Evolutionary conservation across 2,329 filamentous ascomycete species (phyloP), one percentile per base, ranked within the genome.

Genomic region (Zymoseptoria pseudotritici): DNA sequence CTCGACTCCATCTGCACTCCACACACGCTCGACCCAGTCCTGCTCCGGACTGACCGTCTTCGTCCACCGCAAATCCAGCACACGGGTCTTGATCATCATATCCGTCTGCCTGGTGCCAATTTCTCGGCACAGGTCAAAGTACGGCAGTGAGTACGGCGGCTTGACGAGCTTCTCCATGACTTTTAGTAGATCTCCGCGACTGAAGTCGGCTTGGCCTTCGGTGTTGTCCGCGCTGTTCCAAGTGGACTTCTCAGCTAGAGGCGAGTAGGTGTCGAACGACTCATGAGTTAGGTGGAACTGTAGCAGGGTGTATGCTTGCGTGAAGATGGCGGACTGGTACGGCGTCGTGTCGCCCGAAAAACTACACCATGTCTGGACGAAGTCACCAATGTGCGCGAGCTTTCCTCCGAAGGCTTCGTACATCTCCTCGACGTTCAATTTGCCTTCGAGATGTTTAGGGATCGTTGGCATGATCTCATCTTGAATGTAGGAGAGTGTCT

Each of bases 321-420:
- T 54, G 53, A 65, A 65, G 53, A 63, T 63, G 7, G 63, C 63
- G 19, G 58, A 61, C 19, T 63, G 55, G 17, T 63, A 63, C 22
- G 60, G 54, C 19, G 61, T 61, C 7, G 61, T 56, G 9, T 58
- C 51, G 53, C 63, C 63, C 13, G 54, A 56, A 4, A 17, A 55
- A 50, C 63, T 65, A 22, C 54, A 53, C 63, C 63, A 65, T 50
- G 57, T 61, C 24, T 57, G 60, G n/a, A 65, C 59, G 54, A 63
- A 65, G 58, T 65, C 61, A 19, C 57, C 63, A 46, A 65, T 60
- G 19, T 65, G 63, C 10, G 58, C 59, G 11, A 65, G 42, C 51
- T 65, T 65, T 13, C 63, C 63, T 22, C 63, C 63, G 50, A 65
- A 65, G 4, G 61, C 61, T 22, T 63, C 61, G 54, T 65, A 65